These are phyloP conservation scores for Ceratobasidium sp. DNA, from an alignment of 1,284 basidiomycete genomes.

Conservation along the genomic window DNA sequence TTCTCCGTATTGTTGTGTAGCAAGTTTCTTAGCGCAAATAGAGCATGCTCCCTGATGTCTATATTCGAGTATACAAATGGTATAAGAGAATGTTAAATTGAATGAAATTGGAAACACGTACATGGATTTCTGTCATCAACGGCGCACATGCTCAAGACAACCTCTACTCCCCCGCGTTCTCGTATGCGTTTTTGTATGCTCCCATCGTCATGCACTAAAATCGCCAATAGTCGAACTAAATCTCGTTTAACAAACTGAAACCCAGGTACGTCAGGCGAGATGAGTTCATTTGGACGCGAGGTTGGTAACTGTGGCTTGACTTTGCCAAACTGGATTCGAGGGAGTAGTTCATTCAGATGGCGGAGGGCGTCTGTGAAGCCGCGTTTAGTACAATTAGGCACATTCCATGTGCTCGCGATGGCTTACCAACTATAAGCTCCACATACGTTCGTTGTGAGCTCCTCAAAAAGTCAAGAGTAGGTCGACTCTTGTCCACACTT, in stretches of 20 bases:
- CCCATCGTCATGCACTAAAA: slow-evolving; percentile 69
- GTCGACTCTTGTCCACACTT: background rate
- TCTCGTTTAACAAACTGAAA: slow-evolving; percentile 84
- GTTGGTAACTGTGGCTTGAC: slow-evolving; percentile 45
- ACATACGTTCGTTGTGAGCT: slow-evolving; percentile 51
- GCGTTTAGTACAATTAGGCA: background rate
- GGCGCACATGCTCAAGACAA: slow-evolving; percentile 85
- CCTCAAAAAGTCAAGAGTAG: slow-evolving; percentile 3
- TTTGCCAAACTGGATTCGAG: slow-evolving; percentile 77
- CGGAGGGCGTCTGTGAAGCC: slow-evolving; percentile 65
- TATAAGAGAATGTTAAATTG: background rate
- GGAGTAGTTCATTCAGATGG: slow-evolving; percentile 74
- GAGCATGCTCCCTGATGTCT: slow-evolving; percentile 83
- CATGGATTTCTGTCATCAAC: slow-evolving; percentile 90
- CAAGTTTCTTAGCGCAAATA: slow-evolving; percentile 81
- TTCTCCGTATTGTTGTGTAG: slow-evolving; percentile 78
- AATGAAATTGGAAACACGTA: slow-evolving; percentile 55
- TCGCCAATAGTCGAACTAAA: slow-evolving; percentile 79
- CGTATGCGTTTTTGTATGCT: slow-evolving; percentile 77
- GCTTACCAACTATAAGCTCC: slow-evolving; percentile 65
- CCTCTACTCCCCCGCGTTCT: slow-evolving; percentile 71
- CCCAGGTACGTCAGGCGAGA: slow-evolving; percentile 57
- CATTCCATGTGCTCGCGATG: background rate
- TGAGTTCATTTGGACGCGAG: background rate
- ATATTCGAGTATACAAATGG: slow-evolving; percentile 60